These are phyloP conservation scores for Erythrophleum ivorense DNA, from an alignment of 331 rosid genomes.

Conservation along the genomic window DNA sequence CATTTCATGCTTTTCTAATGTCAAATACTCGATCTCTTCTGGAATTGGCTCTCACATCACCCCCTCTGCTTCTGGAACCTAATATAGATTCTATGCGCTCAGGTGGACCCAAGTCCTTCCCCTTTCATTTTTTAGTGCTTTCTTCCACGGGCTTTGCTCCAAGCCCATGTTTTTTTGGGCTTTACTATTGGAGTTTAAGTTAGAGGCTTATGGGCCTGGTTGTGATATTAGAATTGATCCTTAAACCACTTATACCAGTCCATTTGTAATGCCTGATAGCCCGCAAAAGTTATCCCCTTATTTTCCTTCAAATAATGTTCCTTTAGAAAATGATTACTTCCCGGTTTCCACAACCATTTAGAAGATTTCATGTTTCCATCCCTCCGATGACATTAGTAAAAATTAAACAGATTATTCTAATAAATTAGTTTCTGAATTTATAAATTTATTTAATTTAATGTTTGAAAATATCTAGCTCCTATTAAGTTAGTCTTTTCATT, in stretches of 20 bases:
- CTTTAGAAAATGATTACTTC: too few species aligned
- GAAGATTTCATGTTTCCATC: too few species aligned
- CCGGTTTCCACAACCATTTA: too few species aligned
- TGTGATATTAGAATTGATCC: background rate
- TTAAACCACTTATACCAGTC: background rate
- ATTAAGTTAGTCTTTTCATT: too few species aligned
- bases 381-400: too few species aligned
- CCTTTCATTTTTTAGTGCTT: background rate
- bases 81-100: background rate
- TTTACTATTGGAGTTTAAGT: too few species aligned
- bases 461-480: too few species aligned
- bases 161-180: background rate
- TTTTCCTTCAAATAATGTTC: background rate
- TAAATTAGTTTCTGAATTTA: too few species aligned
- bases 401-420: too few species aligned
- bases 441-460: too few species aligned
- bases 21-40: background rate
- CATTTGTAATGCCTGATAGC: background rate
- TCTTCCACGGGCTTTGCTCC: background rate
- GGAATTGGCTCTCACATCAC: background rate
- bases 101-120: background rate
- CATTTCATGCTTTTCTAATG: background rate
- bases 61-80: background rate
- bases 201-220: background rate
- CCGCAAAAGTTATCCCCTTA: background rate